Evolutionary conservation across 2,329 filamentous ascomycete genomes (phyloP).

Genomic region (Curvularia lunata): DNA sequence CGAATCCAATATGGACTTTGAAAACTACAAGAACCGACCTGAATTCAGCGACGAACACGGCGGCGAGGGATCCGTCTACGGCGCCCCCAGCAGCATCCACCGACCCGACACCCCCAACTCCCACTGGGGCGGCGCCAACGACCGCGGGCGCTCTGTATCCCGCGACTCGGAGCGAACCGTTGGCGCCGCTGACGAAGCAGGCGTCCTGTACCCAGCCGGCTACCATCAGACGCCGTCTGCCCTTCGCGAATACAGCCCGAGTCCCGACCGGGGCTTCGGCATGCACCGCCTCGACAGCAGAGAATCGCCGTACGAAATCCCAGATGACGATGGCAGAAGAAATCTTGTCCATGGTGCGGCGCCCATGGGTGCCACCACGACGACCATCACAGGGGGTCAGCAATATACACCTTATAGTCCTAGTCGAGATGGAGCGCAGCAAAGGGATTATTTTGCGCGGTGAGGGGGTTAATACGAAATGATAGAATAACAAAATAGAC

Average conservation of each 20-base stretch:
- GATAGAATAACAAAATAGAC: no score
- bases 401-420: constrained; percentile 42
- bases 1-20: constrained; percentile 85
- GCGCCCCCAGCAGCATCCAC: constrained; percentile 65
- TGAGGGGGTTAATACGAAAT: constrained; percentile 5
- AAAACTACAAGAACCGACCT: constrained; percentile 86
- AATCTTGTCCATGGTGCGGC: constrained; percentile 40
- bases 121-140: constrained; percentile 24
- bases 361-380: constrained; percentile 37
- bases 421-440: constrained; percentile 24
- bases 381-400: neutral
- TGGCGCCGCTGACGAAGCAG: constrained; percentile 35
- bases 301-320: constrained; percentile 32
- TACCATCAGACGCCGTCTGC: constrained; percentile 55
- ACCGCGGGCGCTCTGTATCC: constrained; percentile 32
- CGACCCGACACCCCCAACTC: constrained; percentile 67
- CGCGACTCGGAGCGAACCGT: constrained; percentile 40
- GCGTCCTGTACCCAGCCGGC: constrained; percentile 54
- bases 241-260: constrained; percentile 53
- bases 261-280: constrained; percentile 31
- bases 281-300: constrained; percentile 27
- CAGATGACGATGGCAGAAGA: constrained; percentile 29
- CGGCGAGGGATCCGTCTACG: constrained; percentile 67
- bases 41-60: constrained; percentile 89
- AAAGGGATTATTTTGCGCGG: constrained; percentile 31